Evolutionary conservation across 192 early-diverging fungal genomes (phyloP).

Genomic region (Nowakowskiella sp.): DNA sequence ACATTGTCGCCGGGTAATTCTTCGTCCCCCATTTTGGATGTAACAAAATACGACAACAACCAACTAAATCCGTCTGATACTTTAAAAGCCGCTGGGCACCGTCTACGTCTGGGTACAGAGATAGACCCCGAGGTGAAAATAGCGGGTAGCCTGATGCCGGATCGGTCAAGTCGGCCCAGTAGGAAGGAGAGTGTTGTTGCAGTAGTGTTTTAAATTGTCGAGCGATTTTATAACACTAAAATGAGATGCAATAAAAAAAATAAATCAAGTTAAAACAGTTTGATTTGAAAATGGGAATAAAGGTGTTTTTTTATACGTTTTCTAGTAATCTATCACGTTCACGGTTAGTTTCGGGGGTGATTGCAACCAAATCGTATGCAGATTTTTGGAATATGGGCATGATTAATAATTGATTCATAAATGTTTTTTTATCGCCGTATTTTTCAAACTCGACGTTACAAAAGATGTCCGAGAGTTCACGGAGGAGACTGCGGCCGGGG

Average conservation of each 20-base stretch:
- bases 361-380: slow-evolving; percentile 66
- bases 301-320: slow-evolving; percentile 36
- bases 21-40: slow-evolving; percentile 88
- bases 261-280: neutral
- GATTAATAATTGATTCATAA: slow-evolving; percentile 49
- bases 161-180: slow-evolving; percentile 89
- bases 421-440: neutral
- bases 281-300: neutral
- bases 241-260: slow-evolving; percentile 17
- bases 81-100: slow-evolving; percentile 65
- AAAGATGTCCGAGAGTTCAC: slow-evolving; percentile 69
- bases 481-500: slow-evolving; percentile 22
- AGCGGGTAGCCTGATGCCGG: slow-evolving; percentile 80
- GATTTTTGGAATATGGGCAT: slow-evolving; percentile 78
- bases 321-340: slow-evolving; percentile 79
- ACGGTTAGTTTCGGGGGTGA: slow-evolving; percentile 54
- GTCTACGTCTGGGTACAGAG: slow-evolving; percentile 84
- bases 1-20: slow-evolving; percentile 81
- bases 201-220: slow-evolving; percentile 40
- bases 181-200: slow-evolving; percentile 40
- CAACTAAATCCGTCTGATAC: slow-evolving; percentile 69
- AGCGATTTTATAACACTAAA: slow-evolving; percentile 67
- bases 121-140: slow-evolving; percentile 60
- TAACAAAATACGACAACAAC: slow-evolving; percentile 73
- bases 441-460: slow-evolving; percentile 26